A percentile compares a stretch with the other conserved stretches of the same genome.
phyloP scores from a whole-genome alignment of 192 early-diverging fungal species.

The Entophlyctis helioformis region DNA sequence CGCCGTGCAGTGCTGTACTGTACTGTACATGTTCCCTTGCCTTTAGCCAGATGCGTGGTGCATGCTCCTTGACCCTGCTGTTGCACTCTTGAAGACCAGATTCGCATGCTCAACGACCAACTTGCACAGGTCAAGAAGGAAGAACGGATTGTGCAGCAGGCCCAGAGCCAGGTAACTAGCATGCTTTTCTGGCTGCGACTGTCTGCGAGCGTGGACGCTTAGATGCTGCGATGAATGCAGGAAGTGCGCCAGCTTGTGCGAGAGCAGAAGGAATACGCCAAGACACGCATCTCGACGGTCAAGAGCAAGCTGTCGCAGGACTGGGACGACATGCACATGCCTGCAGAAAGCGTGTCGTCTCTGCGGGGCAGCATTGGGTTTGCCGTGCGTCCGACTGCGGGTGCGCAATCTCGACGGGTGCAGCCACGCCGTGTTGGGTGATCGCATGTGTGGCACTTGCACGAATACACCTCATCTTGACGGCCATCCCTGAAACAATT shows the following conservation, averaged over 20 bases:
- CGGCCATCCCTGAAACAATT: too few relatives aligned
- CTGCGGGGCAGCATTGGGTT: too few relatives aligned
- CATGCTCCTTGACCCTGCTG: too few relatives aligned
- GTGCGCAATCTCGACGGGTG: too few relatives aligned
- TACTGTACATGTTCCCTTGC: too few relatives aligned
- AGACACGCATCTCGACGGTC: background rate
- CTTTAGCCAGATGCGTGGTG: too few relatives aligned
- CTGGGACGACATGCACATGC: constrained; percentile 1
- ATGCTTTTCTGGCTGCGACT: background rate
- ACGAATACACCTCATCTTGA: too few relatives aligned
- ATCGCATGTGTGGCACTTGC: too few relatives aligned
- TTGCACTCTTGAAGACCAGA: background rate
- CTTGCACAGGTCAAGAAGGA: constrained; percentile 4
- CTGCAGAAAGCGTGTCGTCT: too few relatives aligned
- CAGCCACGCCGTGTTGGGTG: too few relatives aligned
- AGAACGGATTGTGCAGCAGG: constrained; percentile 8
- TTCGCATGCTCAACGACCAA: constrained; percentile 4
- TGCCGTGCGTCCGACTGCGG: too few relatives aligned
- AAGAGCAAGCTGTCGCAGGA: constrained; percentile 12
- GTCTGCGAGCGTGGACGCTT: background rate
- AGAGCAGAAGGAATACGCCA: constrained; percentile 9
- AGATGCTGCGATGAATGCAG: background rate
- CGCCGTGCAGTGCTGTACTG: too few relatives aligned
- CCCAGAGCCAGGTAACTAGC: constrained; percentile 7
- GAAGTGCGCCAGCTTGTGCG: constrained; percentile 5